phyloP scores from a whole-genome alignment of 805 yeast genomes.

The Sugiyamaella smithiae region DNA sequence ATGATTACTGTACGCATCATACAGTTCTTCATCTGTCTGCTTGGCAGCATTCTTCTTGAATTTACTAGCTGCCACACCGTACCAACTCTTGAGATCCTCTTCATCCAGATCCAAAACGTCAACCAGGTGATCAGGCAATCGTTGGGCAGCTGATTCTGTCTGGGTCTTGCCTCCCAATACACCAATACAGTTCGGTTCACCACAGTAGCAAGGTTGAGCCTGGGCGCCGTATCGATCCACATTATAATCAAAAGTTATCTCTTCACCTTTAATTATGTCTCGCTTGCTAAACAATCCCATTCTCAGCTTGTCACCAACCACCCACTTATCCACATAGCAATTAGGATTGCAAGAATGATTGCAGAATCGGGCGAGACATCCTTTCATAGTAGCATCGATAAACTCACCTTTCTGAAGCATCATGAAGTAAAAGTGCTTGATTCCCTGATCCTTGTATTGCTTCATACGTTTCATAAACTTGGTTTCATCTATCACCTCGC shows the following conservation, averaged over 20 bases:
- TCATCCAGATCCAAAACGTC: conserved; percentile 75
- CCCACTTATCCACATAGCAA: conserved; percentile 96
- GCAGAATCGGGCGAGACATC: conserved; percentile 85
- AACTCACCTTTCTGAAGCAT: conserved; percentile 91
- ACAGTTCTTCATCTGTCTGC: conserved; percentile 37
- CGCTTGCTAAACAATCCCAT: conserved; percentile 95
- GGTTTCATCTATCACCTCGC: conserved; percentile 84
- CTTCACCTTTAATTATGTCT: conserved; percentile 72
- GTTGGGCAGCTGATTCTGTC: conserved; percentile 76
- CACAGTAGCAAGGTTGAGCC: conserved; percentile 93
- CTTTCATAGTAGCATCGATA: conserved; percentile 90
- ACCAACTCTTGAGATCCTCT: conserved; percentile 60
- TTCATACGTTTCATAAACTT: conserved; percentile 73
- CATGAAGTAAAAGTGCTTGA: conserved; percentile 91
- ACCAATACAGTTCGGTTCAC: conserved; percentile 87
- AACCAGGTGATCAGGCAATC: conserved; percentile 77
- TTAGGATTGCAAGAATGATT: conserved; percentile 96
- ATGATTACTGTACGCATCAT: conserved; percentile 56
- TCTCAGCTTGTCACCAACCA: conserved; percentile 79
- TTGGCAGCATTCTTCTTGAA: conserved; percentile 43
- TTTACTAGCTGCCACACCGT: conserved; percentile 43
- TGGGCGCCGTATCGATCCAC: conserved; percentile 96
- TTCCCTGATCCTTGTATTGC: conserved; percentile 63
- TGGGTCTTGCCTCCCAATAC: conserved; percentile 96
- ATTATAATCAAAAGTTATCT: conserved; percentile 86